Evolutionary conservation across 2,329 filamentous ascomycete genomes (phyloP).

Genomic region (Chaetomium olivaceum): DNA sequence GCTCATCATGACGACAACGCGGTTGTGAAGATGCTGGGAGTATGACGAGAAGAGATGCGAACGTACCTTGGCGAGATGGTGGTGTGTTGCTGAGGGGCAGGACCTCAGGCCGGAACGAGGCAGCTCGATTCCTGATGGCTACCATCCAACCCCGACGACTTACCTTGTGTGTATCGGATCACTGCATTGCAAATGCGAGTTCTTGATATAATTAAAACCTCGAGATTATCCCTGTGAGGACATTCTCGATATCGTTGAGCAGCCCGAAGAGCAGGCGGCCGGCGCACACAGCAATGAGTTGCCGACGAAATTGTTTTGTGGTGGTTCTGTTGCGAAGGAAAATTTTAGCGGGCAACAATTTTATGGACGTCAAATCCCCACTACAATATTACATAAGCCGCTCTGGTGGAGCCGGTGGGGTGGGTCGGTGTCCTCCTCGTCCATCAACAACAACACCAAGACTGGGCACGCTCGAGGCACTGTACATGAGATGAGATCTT

Average conservation of each 20-base stretch:
- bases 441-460: not conserved
- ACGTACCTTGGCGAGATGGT: slow-evolving; percentile 14
- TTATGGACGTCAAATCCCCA: slow-evolving; percentile 8
- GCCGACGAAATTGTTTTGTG: slow-evolving; percentile 1
- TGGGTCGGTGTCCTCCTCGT: not conserved
- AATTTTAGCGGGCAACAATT: slow-evolving; percentile 5
- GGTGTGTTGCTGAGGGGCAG: not conserved
- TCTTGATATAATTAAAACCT: not conserved
- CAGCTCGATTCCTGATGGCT: not conserved
- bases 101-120: not conserved
- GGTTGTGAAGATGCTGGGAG: not conserved
- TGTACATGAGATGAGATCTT: no score
- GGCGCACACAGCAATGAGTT: not conserved
- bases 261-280: not conserved
- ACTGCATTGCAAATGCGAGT: not conserved
- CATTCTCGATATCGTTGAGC: not conserved
- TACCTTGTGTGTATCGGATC: slow-evolving; percentile 7
- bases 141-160: not conserved
- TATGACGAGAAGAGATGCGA: slow-evolving; percentile 1
- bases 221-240: no score
- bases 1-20: slow-evolving; percentile 63
- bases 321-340: slow-evolving; percentile 9
- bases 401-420: not conserved
- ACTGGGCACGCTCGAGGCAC: no score
- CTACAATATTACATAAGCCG: slow-evolving; percentile 4